A percentile compares a stretch with the other conserved stretches of the same genome.
phyloP scores from a whole-genome alignment of 176 grass and related monocot species.

The Oryza coarctata region DNA sequence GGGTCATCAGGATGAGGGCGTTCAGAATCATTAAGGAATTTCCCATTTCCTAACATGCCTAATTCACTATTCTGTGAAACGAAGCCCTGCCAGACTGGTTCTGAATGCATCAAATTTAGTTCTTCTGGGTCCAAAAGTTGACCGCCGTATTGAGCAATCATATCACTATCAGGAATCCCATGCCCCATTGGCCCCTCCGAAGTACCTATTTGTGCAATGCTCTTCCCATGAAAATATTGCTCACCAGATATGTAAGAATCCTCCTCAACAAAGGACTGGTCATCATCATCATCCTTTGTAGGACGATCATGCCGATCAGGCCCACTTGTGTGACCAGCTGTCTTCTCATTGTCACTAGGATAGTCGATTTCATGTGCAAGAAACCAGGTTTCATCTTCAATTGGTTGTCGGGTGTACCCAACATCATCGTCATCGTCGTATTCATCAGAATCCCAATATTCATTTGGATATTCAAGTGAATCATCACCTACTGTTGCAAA shows the following conservation, averaged over 20 bases:
- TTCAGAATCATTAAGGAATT: conserved; percentile 53
- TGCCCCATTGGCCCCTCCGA: conserved; percentile 40
- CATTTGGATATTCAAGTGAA: conserved; percentile 86
- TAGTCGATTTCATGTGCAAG: conserved; percentile 97
- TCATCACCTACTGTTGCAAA: conserved; percentile 83
- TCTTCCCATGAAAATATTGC: conserved; percentile 68
- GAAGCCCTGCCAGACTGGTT: conserved; percentile 97
- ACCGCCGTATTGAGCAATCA: conserved; percentile 86
- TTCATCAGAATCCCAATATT: conserved; percentile 98
- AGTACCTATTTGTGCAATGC: conserved; percentile 51
- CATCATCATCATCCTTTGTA: conserved; percentile 77
- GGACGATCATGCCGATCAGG: conserved; percentile 60
- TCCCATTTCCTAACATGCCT: conserved; percentile 78
- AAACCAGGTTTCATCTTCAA: conserved; percentile 99
- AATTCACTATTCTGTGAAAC: conserved; percentile 87
- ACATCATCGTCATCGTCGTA: conserved; percentile 96
- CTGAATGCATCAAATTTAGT: conserved; percentile 92
- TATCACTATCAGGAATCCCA: conserved; percentile 63
- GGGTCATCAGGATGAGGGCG: conserved; percentile 63
- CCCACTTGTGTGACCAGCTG: conserved; percentile 49
- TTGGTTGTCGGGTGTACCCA: conserved; percentile 92
- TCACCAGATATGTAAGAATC: conserved; percentile 93
- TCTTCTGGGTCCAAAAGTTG: conserved; percentile 90
- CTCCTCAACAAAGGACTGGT: conserved; percentile 89
- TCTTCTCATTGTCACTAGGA: conserved; percentile 96